A percentile compares a stretch with the other conserved stretches of the same genome.
phyloP scores from a whole-genome alignment of 2,329 filamentous ascomycete species.

The Penicillium thymicola region DNA sequence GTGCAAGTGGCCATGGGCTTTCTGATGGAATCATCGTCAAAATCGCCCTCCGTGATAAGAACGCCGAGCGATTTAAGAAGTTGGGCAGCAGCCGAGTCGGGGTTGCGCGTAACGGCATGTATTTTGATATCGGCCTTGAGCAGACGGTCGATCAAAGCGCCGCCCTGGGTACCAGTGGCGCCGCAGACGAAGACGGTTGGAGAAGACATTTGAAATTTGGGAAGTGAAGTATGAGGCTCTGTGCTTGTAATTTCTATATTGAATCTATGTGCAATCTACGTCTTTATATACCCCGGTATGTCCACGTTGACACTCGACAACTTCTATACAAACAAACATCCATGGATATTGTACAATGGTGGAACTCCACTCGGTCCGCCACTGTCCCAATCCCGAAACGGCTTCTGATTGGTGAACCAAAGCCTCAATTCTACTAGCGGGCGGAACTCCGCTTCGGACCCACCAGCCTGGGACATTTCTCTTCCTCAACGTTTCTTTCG shows the following conservation, averaged over 20 bases:
- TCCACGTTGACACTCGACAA: not conserved
- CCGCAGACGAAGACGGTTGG: constrained; percentile 27
- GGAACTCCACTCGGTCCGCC: not conserved
- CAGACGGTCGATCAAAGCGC: constrained; percentile 29
- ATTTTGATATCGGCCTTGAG: constrained; percentile 26
- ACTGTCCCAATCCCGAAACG: not conserved
- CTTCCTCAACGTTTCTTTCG: not conserved
- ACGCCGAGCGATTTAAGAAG: constrained; percentile 28
- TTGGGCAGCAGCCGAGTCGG: constrained; percentile 25
- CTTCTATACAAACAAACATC: not conserved
- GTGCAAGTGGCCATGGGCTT: constrained; percentile 30
- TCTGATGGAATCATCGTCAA: constrained; percentile 27
- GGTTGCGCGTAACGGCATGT: constrained; percentile 30
- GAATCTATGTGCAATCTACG: not conserved
- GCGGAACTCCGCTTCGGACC: not conserved
- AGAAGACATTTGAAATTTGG: constrained; percentile 10
- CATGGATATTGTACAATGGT: not conserved
- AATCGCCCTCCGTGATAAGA: constrained; percentile 29
- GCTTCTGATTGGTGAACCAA: not conserved
- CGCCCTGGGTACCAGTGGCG: constrained; percentile 34
- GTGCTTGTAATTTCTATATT: not conserved
- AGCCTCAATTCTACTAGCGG: not conserved
- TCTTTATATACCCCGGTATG: not conserved
- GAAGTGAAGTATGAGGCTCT: not conserved
- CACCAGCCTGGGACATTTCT: not conserved